These are phyloP conservation scores for Endocarpon pusillum DNA, from an alignment of 495 filamentous ascomycete genomes.

Conservation along the genomic window DNA sequence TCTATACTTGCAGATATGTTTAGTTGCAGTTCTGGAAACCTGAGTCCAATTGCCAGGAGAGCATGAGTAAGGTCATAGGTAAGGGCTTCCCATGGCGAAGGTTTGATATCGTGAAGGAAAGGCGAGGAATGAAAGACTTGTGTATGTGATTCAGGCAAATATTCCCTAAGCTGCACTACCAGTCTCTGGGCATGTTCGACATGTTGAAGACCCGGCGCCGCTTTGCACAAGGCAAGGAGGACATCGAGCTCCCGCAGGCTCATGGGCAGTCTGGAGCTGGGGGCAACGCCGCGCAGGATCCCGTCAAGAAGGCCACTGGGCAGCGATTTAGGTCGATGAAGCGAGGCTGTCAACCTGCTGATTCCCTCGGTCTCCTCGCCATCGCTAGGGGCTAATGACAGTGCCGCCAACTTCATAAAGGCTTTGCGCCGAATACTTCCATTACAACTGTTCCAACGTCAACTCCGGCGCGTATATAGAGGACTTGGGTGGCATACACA, in stretches of 20 bases:
- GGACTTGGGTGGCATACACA: no score
- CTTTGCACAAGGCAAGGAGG: conserved; percentile 73
- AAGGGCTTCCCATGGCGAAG: conserved; percentile 79
- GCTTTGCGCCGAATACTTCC: conserved; percentile 41
- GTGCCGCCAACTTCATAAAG: conserved; percentile 53
- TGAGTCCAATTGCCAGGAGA: conserved; percentile 57
- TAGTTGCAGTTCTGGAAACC: conserved; percentile 46
- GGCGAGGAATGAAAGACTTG: conserved; percentile 67
- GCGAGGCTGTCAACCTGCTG: conserved; percentile 40
- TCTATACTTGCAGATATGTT: conserved; percentile 41
- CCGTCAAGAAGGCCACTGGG: conserved; percentile 24
- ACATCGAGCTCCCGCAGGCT: conserved; percentile 73
- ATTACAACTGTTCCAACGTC: conserved; percentile 23
- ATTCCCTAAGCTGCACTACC: conserved; percentile 53
- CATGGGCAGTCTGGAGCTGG: conserved; percentile 34
- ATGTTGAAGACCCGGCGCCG: conserved; percentile 52
- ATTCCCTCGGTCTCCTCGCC: conserved; percentile 49
- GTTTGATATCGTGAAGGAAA: conserved; percentile 62
- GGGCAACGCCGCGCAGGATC: conserved; percentile 19
- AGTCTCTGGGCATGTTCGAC: conserved; percentile 56
- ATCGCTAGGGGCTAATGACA: conserved; percentile 35
- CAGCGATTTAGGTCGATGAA: conserved; percentile 16
- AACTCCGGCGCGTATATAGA: no score
- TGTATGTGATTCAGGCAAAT: conserved; percentile 63
- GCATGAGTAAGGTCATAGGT: conserved; percentile 62